Evolutionary conservation across 441 rosid species (phyloP).

Genomic region (Adansonia madagascariensis): DNA sequence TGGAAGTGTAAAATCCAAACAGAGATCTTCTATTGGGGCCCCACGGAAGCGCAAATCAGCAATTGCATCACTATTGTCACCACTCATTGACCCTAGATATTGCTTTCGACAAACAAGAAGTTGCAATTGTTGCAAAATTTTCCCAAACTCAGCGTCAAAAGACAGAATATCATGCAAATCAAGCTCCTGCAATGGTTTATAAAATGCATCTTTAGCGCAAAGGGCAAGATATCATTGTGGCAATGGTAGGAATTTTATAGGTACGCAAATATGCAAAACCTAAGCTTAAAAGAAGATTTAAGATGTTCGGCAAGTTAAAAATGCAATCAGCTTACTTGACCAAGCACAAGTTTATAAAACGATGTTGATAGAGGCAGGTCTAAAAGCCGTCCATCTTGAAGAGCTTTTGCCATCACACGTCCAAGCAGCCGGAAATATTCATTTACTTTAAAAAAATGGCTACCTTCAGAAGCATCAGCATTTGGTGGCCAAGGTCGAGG

Average conservation of each 20-base stretch:
- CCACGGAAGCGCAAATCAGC: conserved; percentile 66
- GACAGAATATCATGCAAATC: conserved; percentile 87
- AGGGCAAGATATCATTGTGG: not conserved
- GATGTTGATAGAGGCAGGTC: conserved; percentile 87
- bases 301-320: not conserved
- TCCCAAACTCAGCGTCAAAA: conserved; percentile 90
- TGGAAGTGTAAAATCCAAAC: conserved; percentile 92
- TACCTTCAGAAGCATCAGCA: conserved; percentile 74
- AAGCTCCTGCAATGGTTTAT: conserved; percentile 75
- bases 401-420: conserved; percentile 99
- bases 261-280: not conserved
- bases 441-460: conserved; percentile 66
- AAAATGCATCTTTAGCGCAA: not conserved
- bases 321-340: conserved; percentile 64
- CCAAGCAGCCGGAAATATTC: conserved; percentile 96
- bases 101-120: conserved; percentile 81
- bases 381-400: conserved; percentile 98
- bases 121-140: conserved; percentile 79
- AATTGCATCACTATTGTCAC: conserved; percentile 42
- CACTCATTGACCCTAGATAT: conserved; percentile 58
- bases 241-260: not conserved
- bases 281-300: conserved; percentile 12
- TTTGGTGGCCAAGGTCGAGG: conserved; percentile 93
- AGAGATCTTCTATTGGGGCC: conserved; percentile 76
- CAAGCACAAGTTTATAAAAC: conserved; percentile 87